Conservation (phyloP, 2,329 filamentous ascomycete species). For the Fusarium ambrosium region DNA sequence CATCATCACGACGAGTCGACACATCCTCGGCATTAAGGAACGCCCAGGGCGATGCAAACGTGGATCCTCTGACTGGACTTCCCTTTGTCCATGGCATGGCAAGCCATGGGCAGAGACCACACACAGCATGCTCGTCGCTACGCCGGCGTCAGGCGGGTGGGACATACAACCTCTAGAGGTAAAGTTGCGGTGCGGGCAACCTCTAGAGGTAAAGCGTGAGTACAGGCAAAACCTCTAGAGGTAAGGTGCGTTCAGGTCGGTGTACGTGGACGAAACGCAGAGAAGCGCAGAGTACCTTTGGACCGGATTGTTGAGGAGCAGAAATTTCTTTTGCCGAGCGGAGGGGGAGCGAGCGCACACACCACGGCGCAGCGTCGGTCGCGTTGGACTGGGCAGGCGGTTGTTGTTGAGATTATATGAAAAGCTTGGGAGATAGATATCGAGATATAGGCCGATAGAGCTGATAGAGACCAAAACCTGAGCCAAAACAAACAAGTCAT, state of each 20-base stretch:
- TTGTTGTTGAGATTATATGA: slow-evolving; percentile 38
- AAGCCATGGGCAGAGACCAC: slow-evolving; percentile 38
- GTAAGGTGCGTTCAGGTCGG: slow-evolving; percentile 44
- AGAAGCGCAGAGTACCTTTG: slow-evolving; percentile 43
- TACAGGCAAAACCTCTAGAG: slow-evolving; percentile 42
- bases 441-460: slow-evolving; percentile 22
- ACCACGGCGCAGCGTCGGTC: slow-evolving; percentile 1
- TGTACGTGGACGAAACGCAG: slow-evolving; percentile 45
- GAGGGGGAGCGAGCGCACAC: slow-evolving; percentile 10
- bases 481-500: slow-evolving; percentile 44
- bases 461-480: slow-evolving; percentile 17
- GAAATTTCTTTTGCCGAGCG: slow-evolving; percentile 32
- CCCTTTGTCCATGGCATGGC: slow-evolving; percentile 48
- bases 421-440: slow-evolving; percentile 37
- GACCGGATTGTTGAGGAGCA: slow-evolving; percentile 45
- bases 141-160: slow-evolving; percentile 47
- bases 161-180: slow-evolving; percentile 47
- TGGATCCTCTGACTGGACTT: slow-evolving; percentile 47
- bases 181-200: slow-evolving; percentile 46
- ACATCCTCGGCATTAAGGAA: slow-evolving; percentile 49
- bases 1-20: slow-evolving; percentile 21
- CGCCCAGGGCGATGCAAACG: slow-evolving; percentile 42
- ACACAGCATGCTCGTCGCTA: slow-evolving; percentile 37
- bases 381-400: slow-evolving; percentile 1
- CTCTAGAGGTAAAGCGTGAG: slow-evolving; percentile 46